These are phyloP conservation scores for Pichia inconspicua DNA, from an alignment of 1,139 yeast genomes.

Conservation along the genomic window DNA sequence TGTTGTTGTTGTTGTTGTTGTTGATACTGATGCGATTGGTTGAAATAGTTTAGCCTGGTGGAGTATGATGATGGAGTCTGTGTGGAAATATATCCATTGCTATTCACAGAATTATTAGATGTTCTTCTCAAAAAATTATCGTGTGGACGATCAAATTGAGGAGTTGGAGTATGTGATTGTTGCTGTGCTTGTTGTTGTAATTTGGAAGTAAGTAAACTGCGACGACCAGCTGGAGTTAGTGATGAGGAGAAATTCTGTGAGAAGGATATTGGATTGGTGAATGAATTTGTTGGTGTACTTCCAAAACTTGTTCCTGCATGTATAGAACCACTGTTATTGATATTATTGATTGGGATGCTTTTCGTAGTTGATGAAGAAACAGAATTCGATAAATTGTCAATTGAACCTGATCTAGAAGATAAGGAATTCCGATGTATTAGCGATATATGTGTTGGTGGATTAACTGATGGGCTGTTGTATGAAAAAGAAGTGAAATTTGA, in stretches of 20 bases:
- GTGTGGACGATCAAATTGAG: constrained; percentile 5
- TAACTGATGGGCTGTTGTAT: constrained; percentile 25
- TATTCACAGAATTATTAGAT: constrained; percentile 3
- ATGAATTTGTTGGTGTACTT: not conserved
- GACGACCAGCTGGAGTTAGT: constrained; percentile 23
- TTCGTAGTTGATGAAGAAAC: not conserved
- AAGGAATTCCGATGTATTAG: constrained; percentile 20
- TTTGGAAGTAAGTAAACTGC: constrained; percentile 27
- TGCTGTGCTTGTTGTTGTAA: constrained; percentile 13
- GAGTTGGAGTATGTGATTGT: not conserved
- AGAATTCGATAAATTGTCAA: constrained; percentile 15
- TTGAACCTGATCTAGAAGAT: constrained; percentile 22
- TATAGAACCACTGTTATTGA: not conserved
- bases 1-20: constrained; percentile 1
- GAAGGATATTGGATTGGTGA: constrained; percentile 3
- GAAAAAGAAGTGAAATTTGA: constrained; percentile 22
- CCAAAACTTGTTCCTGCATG: not conserved
- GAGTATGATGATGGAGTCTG: constrained; percentile 8
- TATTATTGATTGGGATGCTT: not conserved
- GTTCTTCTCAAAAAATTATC: constrained; percentile 8
- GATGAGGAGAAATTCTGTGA: constrained; percentile 20
- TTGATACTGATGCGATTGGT: not conserved
- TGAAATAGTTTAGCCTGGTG: not conserved
- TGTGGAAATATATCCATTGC: not conserved
- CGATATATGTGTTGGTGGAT: constrained; percentile 21